phyloP scores from a whole-genome alignment of 768 basidiomycete species.

The Auricularia cornea region DNA sequence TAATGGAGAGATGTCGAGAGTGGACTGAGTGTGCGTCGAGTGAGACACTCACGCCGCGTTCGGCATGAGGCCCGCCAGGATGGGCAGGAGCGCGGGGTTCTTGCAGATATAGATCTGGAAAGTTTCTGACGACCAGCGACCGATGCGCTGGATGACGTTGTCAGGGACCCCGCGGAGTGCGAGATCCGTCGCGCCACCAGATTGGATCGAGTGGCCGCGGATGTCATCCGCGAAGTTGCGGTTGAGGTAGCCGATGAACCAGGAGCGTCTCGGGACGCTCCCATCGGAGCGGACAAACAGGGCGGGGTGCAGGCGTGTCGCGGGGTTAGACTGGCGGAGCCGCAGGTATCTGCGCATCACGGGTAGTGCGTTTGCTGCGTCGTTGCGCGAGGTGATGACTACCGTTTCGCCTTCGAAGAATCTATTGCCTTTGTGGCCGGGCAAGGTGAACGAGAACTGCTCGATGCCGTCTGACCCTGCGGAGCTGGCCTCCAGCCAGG shows the following conservation, averaged over 20 bases:
- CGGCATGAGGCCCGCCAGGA: neutral
- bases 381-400: neutral
- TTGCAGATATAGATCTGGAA: constrained; percentile 5
- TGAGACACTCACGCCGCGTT: too few species aligned
- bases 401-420: constrained; percentile 1
- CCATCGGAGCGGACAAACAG: constrained; percentile 3
- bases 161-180: constrained; percentile 6
- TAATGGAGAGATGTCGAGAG: too few species aligned
- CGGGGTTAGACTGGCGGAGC: neutral
- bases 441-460: constrained; percentile 19
- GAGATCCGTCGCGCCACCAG: constrained; percentile 5
- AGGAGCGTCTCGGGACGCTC: neutral
- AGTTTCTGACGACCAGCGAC: constrained; percentile 5
- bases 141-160: constrained; percentile 1
- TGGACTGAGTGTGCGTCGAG: too few species aligned
- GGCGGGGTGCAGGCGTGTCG: constrained; percentile 2
- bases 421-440: constrained; percentile 31
- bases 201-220: constrained; percentile 1
- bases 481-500: neutral
- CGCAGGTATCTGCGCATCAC: neutral
- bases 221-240: neutral
- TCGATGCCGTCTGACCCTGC: neutral
- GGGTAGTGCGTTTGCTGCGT: neutral
- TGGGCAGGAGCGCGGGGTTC: constrained; percentile 1
- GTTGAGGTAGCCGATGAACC: constrained; percentile 2